phyloP scores from a whole-genome alignment of 495 filamentous ascomycete species.

The Hyaloscypha finlandica region DNA sequence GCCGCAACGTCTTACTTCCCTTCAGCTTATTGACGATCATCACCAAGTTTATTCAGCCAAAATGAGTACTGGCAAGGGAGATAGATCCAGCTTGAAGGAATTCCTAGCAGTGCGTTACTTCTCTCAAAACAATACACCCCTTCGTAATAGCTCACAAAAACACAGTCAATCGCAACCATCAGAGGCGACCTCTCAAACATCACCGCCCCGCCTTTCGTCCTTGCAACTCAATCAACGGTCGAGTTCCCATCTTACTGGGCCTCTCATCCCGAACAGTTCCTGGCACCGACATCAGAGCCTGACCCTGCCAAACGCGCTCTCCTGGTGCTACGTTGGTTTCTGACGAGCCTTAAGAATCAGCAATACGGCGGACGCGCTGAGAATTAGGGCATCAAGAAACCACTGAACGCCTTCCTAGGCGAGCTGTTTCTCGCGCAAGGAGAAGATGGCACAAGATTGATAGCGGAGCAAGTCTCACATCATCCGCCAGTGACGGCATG shows the following conservation, averaged over 20 bases:
- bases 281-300: conserved; percentile 76
- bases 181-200: conserved; percentile 91
- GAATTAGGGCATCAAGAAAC: conserved; percentile 91
- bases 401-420: conserved; percentile 70
- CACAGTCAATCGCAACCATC: conserved; percentile 56
- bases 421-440: conserved; percentile 63
- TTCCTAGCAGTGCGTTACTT: too few species aligned
- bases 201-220: conserved; percentile 94
- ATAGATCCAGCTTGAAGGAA: too few species aligned
- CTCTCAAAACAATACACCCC: too few species aligned
- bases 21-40: too few species aligned
- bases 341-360: conserved; percentile 89
- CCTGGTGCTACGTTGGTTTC: conserved; percentile 92
- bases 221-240: conserved; percentile 83
- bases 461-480: neutral
- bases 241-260: conserved; percentile 97
- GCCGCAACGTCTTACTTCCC: too few species aligned
- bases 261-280: conserved; percentile 84
- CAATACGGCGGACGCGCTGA: conserved; percentile 75
- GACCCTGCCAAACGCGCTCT: conserved; percentile 82
- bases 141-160: too few species aligned
- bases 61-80: too few species aligned
- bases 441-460: neutral
- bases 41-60: too few species aligned
- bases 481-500: neutral